Evolutionary conservation across 2,329 filamentous ascomycete species (phyloP), one percentile per base, ranked within the genome.

Genomic region (Capronia epimyces): DNA sequence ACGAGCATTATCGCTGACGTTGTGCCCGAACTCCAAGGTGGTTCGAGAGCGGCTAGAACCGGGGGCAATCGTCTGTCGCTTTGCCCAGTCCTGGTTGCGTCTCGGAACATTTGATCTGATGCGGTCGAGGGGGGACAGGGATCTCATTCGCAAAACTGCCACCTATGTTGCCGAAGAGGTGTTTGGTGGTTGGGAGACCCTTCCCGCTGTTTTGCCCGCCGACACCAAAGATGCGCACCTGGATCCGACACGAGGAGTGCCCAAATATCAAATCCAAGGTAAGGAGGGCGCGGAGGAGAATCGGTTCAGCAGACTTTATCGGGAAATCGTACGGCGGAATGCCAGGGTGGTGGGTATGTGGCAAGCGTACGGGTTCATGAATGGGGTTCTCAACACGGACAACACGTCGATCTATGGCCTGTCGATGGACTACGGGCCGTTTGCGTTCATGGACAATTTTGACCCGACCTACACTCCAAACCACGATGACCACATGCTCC

Each of bases 311-410:
- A 79, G 90, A 13, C 73, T 98, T 1, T 98, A 94, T 67, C 83
- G 93, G 29, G 89, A 95, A 63, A 83, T 98, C 49, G 83, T 83
- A 3, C 82, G 89, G 36, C 81, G 87, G 25, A 98, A 96, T 65
- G 93, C 93, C 1, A 76, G 78, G 52, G 94, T 87, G 0, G 90
- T 97, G 1, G 93, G 93, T 9, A 80, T 85, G 60, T 97, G 93
- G 91, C 94, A 98, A 72, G 89, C 89, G 0, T 97, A 97, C 64
- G 93, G 89, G n/a, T 98, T 98, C 72, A 97, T 95, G 78, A 98
- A 98, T 63, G 93, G 93, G 40, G 93, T 98, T 3, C 75, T 98
- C 51, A 98, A 98, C 69, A 97, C 93, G 0, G 93, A 98, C 66
- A 98, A 98, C 67, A 98, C 93, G 0, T 95, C 89, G 0, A 79